Evolutionary conservation across 345 rosid species (phyloP), one percentile per base, ranked within the genome.

Genomic region (Heritiera littoralis): DNA sequence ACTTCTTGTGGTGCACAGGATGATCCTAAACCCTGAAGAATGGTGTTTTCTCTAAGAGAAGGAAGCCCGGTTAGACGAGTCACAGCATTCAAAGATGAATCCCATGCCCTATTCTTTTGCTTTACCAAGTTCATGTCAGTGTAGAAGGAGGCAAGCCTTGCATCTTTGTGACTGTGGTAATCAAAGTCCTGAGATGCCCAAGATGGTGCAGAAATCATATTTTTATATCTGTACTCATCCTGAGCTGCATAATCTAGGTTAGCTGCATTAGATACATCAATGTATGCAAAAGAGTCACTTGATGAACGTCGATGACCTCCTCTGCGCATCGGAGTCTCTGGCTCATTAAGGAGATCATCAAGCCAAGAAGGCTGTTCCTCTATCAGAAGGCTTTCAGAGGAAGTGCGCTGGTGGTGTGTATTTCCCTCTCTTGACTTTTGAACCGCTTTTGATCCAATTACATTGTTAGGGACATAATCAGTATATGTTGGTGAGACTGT

Each of bases 351-450:
- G 74, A 95, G 94, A 87, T 95, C 99, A 88, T 95, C 99, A 74
- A 93, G 94, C 99, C 99, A 95, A 75, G 94, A 95, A 75, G 99
- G 99, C 79, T 91, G 98, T 84, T 95, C 98, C 71, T 95, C 99
- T 64, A 90, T 74, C 74, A 91, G 79, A 66, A 91, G 71, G 74
- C 93, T 91, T 90, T 93, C 98, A 12, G 99, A 95, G 43, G 97
- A 91, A 83, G 98, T 95, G 40, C 99, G 87, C 43, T 91, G 98
- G 83, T 92, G 98, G 80, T 89, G 92, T 6, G 79, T 32, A 68
- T 82, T 86, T 71, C 87, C 89, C 45, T 88, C 89, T 51, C 84
- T 86, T 10, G 88, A 90, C 87, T 90, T 95, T 75, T 87, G 98
- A 77, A 84, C 84, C 14, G 87, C 84, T 85, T 91, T 95, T 68